phyloP scores from a whole-genome alignment of 2,329 filamentous ascomycete species.

The Meredithiella fracta region DNA sequence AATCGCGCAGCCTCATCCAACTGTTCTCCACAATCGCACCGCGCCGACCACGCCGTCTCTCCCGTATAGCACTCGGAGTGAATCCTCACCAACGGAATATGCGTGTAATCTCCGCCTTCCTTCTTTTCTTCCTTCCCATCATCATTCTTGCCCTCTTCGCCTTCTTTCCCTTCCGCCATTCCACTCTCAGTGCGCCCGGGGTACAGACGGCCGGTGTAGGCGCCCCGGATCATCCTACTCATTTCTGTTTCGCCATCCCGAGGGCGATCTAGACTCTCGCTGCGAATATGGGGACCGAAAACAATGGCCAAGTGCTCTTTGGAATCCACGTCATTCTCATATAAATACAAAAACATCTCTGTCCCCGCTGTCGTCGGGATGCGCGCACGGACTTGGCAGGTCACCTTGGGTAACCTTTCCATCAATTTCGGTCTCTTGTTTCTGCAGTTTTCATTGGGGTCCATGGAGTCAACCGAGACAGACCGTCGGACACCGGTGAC shows the following conservation, averaged over 20 bases:
- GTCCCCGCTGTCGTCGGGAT: constrained; percentile 85
- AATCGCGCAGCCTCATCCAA: constrained; percentile 87
- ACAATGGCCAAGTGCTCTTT: constrained; percentile 97
- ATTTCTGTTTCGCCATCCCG: constrained; percentile 66
- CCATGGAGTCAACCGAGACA: constrained; percentile 43
- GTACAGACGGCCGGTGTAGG: constrained; percentile 75
- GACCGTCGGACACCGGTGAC: constrained; percentile 28
- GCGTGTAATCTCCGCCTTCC: not conserved
- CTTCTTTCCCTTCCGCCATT: constrained; percentile 25
- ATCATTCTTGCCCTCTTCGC: constrained; percentile 15
- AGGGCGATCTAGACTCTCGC: constrained; percentile 51
- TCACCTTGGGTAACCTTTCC: constrained; percentile 62
- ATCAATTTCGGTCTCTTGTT: constrained; percentile 55
- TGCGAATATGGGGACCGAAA: constrained; percentile 73
- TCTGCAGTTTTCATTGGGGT: constrained; percentile 42
- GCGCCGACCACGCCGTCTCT: constrained; percentile 94
- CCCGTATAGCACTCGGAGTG: constrained; percentile 98
- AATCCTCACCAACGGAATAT: constrained; percentile 65
- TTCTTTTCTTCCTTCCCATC: not conserved
- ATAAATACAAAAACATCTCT: constrained; percentile 94
- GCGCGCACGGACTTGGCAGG: constrained; percentile 82
- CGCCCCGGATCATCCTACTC: constrained; percentile 85
- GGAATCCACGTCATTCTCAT: constrained; percentile 79
- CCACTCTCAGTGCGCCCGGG: constrained; percentile 69
- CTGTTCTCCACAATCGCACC: constrained; percentile 96